Conservation (phyloP, 192 early-diverging fungal species). For the Coemansia sp. region DNA sequence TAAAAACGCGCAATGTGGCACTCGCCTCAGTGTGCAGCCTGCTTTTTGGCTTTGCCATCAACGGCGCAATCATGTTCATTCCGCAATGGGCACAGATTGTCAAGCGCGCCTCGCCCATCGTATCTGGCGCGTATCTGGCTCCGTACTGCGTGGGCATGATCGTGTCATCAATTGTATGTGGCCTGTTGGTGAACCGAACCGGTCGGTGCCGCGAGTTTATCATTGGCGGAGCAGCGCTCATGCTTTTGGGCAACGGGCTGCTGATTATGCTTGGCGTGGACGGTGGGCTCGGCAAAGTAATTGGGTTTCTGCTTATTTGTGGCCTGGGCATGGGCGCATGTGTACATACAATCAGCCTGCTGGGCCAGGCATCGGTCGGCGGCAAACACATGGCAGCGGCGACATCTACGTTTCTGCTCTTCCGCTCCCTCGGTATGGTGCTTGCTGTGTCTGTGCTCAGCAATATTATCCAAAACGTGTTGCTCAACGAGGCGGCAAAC, state of each 20-base stretch:
- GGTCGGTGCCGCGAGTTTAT: constrained; percentile 67
- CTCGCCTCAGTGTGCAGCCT: constrained; percentile 19
- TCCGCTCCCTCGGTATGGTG: constrained; percentile 62
- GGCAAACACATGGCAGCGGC: constrained; percentile 62
- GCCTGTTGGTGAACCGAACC: constrained; percentile 59
- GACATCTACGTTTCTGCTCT: constrained; percentile 64
- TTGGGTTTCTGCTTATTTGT: constrained; percentile 66
- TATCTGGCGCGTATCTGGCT: constrained; percentile 31
- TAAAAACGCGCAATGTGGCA: constrained; percentile 27
- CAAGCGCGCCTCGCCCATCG: constrained; percentile 27
- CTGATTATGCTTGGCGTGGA: constrained; percentile 56
- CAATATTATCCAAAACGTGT: constrained; percentile 64
- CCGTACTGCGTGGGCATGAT: constrained; percentile 32
- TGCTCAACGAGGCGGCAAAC: constrained; percentile 21
- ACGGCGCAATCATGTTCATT: constrained; percentile 34
- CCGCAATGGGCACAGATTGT: constrained; percentile 38
- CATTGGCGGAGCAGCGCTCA: constrained; percentile 61
- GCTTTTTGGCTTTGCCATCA: constrained; percentile 38
- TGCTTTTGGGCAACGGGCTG: constrained; percentile 65
- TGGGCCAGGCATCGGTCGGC: constrained; percentile 66
- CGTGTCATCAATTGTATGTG: constrained; percentile 56
- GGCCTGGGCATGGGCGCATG: constrained; percentile 75
- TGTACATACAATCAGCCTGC: constrained; percentile 69
- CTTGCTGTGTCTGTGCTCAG: constrained; percentile 59
- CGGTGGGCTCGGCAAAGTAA: constrained; percentile 55